These are phyloP conservation scores for Opeltia flavorubescens DNA, from an alignment of 495 filamentous ascomycete genomes.

Conservation along the genomic window DNA sequence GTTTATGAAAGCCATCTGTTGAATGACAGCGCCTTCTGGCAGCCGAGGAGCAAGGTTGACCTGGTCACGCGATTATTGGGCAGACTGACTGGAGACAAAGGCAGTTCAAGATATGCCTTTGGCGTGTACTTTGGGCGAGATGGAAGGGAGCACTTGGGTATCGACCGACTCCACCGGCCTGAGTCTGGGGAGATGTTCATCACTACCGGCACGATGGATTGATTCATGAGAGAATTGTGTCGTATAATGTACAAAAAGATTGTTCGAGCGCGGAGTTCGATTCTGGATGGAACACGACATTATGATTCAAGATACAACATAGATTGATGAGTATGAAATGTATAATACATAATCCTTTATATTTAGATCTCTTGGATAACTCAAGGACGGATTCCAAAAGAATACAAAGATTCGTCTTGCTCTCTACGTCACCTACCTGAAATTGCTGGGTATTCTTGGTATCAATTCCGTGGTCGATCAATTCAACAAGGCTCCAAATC, in stretches of 20 bases:
- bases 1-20: slow-evolving; percentile 55
- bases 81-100: slow-evolving; percentile 29
- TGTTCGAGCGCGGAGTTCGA: neutral
- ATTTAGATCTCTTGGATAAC: no score
- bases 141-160: slow-evolving; percentile 48
- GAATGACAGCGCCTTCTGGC: slow-evolving; percentile 49
- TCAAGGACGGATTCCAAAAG: no score
- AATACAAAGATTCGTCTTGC: no score
- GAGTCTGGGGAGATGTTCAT: slow-evolving; percentile 24
- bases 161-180: slow-evolving; percentile 42
- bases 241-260: neutral
- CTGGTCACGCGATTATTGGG: slow-evolving; percentile 46
- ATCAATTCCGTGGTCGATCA: no score
- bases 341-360: no score
- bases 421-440: no score
- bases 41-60: slow-evolving; percentile 43
- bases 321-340: no score
- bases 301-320: no score
- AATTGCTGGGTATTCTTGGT: no score
- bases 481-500: no score
- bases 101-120: slow-evolving; percentile 42
- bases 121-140: slow-evolving; percentile 47
- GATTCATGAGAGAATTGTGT: no score
- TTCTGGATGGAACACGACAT: neutral
- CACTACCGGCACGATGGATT: slow-evolving; percentile 5